Evolutionary conservation across 352 stramenopile species (phyloP).

Genomic region (Pythium rishiriense): DNA sequence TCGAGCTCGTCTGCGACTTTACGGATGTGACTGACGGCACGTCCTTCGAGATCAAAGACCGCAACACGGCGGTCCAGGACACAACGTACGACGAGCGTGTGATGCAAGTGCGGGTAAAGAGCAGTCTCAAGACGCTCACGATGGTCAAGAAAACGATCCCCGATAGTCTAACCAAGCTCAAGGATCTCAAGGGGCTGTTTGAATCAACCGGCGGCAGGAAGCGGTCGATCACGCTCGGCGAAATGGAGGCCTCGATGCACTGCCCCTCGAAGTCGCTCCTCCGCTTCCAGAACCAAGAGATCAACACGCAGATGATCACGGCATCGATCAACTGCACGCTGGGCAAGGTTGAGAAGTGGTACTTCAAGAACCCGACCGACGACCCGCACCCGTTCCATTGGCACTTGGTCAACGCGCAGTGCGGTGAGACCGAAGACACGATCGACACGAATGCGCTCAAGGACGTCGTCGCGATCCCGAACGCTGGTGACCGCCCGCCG

Average conservation of each 20-base stretch:
- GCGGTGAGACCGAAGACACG: slow-evolving; percentile 58
- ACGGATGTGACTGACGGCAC: slow-evolving; percentile 36
- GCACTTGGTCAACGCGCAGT: slow-evolving; percentile 77
- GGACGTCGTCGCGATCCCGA: slow-evolving; percentile 77
- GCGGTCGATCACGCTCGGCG: slow-evolving; percentile 49
- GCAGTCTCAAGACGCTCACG: slow-evolving; percentile 36
- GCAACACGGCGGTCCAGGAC: slow-evolving; percentile 38
- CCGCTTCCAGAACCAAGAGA: slow-evolving; percentile 45
- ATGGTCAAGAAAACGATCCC: slow-evolving; percentile 43
- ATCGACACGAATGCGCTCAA: slow-evolving; percentile 69
- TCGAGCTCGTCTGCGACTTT: slow-evolving; percentile 68
- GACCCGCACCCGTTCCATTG: slow-evolving; percentile 79
- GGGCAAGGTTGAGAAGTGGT: slow-evolving; percentile 76
- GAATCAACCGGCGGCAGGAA: slow-evolving; percentile 52
- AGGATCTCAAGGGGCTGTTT: slow-evolving; percentile 56
- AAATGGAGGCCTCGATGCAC: slow-evolving; percentile 46
- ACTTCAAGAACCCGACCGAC: slow-evolving; percentile 78
- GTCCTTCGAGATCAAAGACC: slow-evolving; percentile 53
- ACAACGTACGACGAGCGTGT: slow-evolving; percentile 53
- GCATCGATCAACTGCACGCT: slow-evolving; percentile 58
- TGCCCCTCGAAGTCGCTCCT: slow-evolving; percentile 54
- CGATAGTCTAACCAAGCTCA: slow-evolving; percentile 38
- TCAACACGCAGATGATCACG: slow-evolving; percentile 55
- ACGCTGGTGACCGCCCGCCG: slow-evolving; percentile 39
- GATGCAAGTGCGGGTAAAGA: slow-evolving; percentile 51